Evolutionary conservation across 225 moss, liverwort and hornwort species (phyloP).

Genomic region (Rhytidiadelphus loreus): DNA sequence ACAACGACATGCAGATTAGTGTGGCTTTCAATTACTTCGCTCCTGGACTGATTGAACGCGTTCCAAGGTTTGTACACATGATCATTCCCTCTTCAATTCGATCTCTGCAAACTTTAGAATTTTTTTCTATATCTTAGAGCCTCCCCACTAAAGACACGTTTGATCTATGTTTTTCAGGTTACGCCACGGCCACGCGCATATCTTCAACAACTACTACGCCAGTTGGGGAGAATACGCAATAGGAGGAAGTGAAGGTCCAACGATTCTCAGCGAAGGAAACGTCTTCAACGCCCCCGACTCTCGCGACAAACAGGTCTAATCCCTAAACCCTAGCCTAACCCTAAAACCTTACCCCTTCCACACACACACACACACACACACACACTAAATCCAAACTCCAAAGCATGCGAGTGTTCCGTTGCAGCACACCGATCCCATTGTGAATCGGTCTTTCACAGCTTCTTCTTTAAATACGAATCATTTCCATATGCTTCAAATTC

Average conservation of each 20-base stretch:
- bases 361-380: too few relatives aligned
- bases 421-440: neutral
- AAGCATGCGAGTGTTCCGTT: neutral
- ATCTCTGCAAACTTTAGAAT: neutral
- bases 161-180: neutral
- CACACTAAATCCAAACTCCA: neutral
- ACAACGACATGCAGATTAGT: slow-evolving; percentile 14
- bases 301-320: neutral
- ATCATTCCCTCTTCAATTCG: neutral
- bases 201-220: slow-evolving; percentile 19
- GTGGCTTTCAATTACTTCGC: slow-evolving; percentile 38
- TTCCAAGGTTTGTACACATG: slow-evolving; percentile 3
- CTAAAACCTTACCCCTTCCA: too few relatives aligned
- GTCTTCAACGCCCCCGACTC: neutral
- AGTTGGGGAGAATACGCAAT: slow-evolving; percentile 27
- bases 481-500: neutral
- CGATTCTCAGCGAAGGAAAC: slow-evolving; percentile 18
- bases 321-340: too few relatives aligned
- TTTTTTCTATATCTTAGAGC: neutral
- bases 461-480: too few relatives aligned
- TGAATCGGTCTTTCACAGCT: neutral
- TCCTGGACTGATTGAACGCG: slow-evolving; percentile 14
- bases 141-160: neutral
- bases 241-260: slow-evolving; percentile 24
- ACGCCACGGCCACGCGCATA: slow-evolving; percentile 4